Evolutionary conservation across 139 green algal genomes (phyloP), one percentile per base, ranked within the genome.

Genomic region (Nannochloris sp.): DNA sequence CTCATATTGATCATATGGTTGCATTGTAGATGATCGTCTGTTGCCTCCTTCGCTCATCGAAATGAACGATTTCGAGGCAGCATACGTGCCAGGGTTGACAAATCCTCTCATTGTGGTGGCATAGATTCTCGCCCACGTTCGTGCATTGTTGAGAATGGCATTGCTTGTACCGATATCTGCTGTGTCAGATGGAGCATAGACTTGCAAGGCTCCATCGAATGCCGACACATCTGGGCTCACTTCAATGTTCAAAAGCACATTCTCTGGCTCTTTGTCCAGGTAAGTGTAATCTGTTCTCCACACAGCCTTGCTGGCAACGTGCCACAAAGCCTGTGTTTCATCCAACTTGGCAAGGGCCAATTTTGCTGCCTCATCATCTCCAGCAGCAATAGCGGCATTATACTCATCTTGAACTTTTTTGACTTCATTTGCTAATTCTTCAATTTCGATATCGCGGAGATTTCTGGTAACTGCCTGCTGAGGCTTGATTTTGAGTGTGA

Each of bases 1-100:
- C 69, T 90, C 83, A 23, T 78, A 79, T 60, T 90, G 84, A 43
- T 85, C 71, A 60, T 89, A 89, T 21, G 72, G 67, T 14, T 74
- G 73, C n/a, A 72, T 73, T 11, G 60, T 59, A 27, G 46, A 29
- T 5, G 67, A 68, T 6, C 62, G 2, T 0, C 15, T 27, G 43
- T 64, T 85, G 16, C 68, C 61, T 24, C 14, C 40, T 5, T 81
- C 76, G 14, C 37, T 72, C 69, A 73, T 62, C 4, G 48, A 58
- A 2, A 69, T 9, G 46, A 50, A 68, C 14, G 64, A 43, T 36
- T 48, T 58, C n/a, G 34, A 48, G 18, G 61, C 49, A 54, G 75
- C 66, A 59, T 67, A 83, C 3, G 66, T 75, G 19, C 75, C 75
- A n/a, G 75, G 60, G 4, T 48, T 48, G 11, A 75, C 55, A 24